Evolutionary conservation across 2,329 filamentous ascomycete genomes (phyloP), one percentile per base, ranked within the genome.

Genomic region (Neonectria faginata): DNA sequence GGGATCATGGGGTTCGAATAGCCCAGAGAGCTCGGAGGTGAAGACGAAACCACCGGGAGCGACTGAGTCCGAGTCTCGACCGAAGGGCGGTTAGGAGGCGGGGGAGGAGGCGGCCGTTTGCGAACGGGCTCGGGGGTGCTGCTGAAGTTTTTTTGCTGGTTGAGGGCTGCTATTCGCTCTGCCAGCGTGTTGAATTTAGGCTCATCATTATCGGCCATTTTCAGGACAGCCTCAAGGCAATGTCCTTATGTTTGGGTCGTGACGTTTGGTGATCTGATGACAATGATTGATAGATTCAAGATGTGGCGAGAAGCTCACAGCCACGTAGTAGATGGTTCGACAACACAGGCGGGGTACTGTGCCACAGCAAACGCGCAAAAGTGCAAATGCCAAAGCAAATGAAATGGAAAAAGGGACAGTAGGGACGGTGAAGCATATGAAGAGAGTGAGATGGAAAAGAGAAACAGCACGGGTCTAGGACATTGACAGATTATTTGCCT

Each of bases 151-250:
- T 87, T 86, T 76, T 89, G 84, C 73, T 81, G 79, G 70, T 90
- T 90, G 67, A 91, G 82, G 31, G 88, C 88, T 10, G 88, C 88
- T 67, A 90, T 90, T 57, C 88, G 83, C 76, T 89, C 87, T 5
- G 86, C 84, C 27, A 91, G 82, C 8, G 85, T 85, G 63, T 81
- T 88, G 76, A 88, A 89, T 66, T 85, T 85, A 42, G 87, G 87
- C 73, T 90, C 88, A 70, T 89, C 86, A 48, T 83, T 80, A 57
- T 90, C 88, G 8, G 86, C 82, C 88, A 90, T 90, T 63, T 55
- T 68, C 29, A 29, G 11, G 52, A 50, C 27, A 45, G n/a, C 27
- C 27, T 55, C 11, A 27, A 27, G 14, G n/a, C 22, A 10, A 33
- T 42, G 56, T 39, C n/a, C 48, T 11, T 51, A 8, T 36, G 33